Percentiles rank a stretch among this genome's conserved stretches.
Conservation (phyloP, 78 protist genomes). For the Cavenderia fasciculata region DNA sequence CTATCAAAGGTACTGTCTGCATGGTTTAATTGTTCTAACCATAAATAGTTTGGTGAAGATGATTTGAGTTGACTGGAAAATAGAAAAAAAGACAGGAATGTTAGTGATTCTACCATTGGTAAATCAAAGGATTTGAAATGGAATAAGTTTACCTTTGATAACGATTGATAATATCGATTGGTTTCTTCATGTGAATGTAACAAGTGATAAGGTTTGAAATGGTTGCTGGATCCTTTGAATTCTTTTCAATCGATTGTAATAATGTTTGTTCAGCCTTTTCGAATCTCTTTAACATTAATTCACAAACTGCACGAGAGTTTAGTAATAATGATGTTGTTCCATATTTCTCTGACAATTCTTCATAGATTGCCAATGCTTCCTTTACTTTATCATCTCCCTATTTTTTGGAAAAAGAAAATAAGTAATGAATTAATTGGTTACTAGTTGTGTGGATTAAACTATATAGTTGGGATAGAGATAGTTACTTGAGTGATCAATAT, state of each 20-base stretch:
- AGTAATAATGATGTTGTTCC: constrained; percentile 71
- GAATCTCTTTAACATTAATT: constrained; percentile 24
- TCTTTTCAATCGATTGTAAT: constrained; percentile 56
- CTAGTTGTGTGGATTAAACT: too few relatives aligned
- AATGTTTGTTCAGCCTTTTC: constrained; percentile 69
- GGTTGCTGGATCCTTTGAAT: constrained; percentile 56
- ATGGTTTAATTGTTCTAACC: not conserved
- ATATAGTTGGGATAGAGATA: not conserved
- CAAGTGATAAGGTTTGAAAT: constrained; percentile 56
- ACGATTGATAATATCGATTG: constrained; percentile 43
- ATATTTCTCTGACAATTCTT: constrained; percentile 60
- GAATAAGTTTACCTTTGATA: constrained; percentile 26
- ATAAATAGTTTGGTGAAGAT: constrained; percentile 9
- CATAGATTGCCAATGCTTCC: constrained; percentile 29
- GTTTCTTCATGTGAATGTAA: constrained; percentile 71
- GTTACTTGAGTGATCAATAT: constrained; percentile 33
- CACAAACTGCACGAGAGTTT: constrained; percentile 64
- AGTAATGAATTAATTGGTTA: too few relatives aligned
- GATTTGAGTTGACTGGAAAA: constrained; percentile 32
- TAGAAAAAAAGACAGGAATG: not conserved
- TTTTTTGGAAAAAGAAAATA: not conserved
- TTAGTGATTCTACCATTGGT: not conserved
- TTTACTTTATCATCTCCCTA: constrained; percentile 67
- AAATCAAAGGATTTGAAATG: too few relatives aligned
- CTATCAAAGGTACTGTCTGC: constrained; percentile 49